phyloP scores from a whole-genome alignment of 306 rosid species.

The Comarum palustre region DNA sequence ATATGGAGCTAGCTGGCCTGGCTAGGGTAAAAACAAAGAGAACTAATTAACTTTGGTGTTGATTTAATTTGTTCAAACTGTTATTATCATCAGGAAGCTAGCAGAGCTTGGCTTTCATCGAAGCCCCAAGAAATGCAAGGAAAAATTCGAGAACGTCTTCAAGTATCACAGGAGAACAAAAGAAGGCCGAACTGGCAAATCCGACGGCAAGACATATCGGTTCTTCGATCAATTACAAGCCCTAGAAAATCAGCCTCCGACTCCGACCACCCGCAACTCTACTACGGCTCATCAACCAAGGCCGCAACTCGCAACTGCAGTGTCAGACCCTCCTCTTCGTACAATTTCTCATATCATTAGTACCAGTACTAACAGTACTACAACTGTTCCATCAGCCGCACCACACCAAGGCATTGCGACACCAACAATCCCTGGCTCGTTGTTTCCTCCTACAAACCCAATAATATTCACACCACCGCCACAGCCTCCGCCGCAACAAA shows the following conservation, averaged over 20 bases:
- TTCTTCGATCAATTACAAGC: constrained; percentile 84
- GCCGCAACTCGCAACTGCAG: constrained; percentile 26
- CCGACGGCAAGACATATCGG: constrained; percentile 78
- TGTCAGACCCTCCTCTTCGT: constrained; percentile 2
- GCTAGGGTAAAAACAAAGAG: constrained; percentile 19
- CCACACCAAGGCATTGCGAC: constrained; percentile 32
- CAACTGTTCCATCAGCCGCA: constrained; percentile 50
- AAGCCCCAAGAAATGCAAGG: constrained; percentile 90
- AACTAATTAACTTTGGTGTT: not conserved
- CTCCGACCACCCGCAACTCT: constrained; percentile 33
- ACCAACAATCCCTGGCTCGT: constrained; percentile 37
- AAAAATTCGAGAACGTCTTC: constrained; percentile 93
- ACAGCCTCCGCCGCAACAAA: constrained; percentile 10
- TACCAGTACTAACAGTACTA: not conserved
- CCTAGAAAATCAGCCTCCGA: constrained; percentile 45
- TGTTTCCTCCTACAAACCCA: constrained; percentile 36
- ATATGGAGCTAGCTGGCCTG: constrained; percentile 3
- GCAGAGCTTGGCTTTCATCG: constrained; percentile 82
- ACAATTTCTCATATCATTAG: not conserved
- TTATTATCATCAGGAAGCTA: constrained; percentile 57
- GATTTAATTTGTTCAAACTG: not conserved
- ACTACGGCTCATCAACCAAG: constrained; percentile 24
- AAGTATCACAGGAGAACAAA: constrained; percentile 93
- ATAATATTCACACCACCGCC: constrained; percentile 30
- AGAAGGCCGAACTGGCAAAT: constrained; percentile 78